Percentiles rank a stretch among this genome's conserved stretches.
phyloP scores from a whole-genome alignment of 305 asterid species.

The Andrographis paniculata region DNA sequence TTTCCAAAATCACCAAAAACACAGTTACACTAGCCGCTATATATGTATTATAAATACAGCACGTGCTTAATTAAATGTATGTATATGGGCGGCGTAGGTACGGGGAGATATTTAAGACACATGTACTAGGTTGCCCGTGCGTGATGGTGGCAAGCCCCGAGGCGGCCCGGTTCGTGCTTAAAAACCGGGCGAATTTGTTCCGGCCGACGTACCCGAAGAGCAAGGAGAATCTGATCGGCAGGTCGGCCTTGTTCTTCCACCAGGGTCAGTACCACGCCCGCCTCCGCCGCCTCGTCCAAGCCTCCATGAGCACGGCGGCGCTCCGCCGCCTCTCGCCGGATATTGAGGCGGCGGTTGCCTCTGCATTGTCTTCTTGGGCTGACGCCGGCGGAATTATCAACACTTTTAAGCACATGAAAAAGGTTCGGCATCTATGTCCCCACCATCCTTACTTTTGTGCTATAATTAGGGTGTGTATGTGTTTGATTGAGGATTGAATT shows the following conservation, averaged over 20 bases:
- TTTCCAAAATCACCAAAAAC: too few species aligned
- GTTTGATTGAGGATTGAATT: neutral
- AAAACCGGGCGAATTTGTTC: slow-evolving; percentile 57
- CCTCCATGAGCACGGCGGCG: slow-evolving; percentile 44
- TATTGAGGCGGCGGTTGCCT: slow-evolving; percentile 39
- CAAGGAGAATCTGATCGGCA: slow-evolving; percentile 86
- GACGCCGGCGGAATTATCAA: slow-evolving; percentile 27
- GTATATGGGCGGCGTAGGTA: too few species aligned
- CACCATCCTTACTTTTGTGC: neutral
- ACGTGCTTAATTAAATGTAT: too few species aligned
- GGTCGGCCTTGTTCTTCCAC: slow-evolving; percentile 70
- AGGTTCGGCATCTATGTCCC: too few species aligned
- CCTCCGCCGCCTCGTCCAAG: slow-evolving; percentile 51
- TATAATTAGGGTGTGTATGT: neutral
- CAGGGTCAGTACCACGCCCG: slow-evolving; percentile 53
- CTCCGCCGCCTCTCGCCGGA: slow-evolving; percentile 40
- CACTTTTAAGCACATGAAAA: slow-evolving; percentile 64
- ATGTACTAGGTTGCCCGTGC: slow-evolving; percentile 76
- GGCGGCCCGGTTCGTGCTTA: slow-evolving; percentile 61
- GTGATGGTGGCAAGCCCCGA: slow-evolving; percentile 83
- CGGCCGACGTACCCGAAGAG: slow-evolving; percentile 82
- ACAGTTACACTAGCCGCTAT: too few species aligned
- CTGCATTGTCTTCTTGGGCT: slow-evolving; percentile 43
- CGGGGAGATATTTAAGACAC: slow-evolving; percentile 81
- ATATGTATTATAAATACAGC: too few species aligned